Conservation (phyloP, 768 basidiomycete species). For the Boletus edulis region DNA sequence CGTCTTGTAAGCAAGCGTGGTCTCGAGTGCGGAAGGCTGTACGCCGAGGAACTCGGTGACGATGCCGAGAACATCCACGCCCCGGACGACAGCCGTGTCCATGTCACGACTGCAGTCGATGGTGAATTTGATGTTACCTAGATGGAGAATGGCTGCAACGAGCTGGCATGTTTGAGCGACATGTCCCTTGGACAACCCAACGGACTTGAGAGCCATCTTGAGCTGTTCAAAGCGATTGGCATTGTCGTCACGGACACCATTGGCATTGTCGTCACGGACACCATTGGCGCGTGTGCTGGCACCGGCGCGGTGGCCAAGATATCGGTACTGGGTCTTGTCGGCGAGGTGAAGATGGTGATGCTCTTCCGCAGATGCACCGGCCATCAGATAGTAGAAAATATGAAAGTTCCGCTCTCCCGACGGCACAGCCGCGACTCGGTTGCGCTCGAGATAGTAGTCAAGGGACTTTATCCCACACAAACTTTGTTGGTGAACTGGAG, state of each 20-base stretch:
- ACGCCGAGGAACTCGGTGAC: constrained; percentile 94
- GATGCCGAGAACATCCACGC: constrained; percentile 74
- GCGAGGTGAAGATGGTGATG: constrained; percentile 81
- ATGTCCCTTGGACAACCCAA: constrained; percentile 91
- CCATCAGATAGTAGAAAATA: constrained; percentile 95
- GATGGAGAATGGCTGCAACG: constrained; percentile 91
- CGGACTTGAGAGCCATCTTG: constrained; percentile 88
- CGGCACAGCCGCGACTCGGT: constrained; percentile 82
- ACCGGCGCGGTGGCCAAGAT: constrained; percentile 70
- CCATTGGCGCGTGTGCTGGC: constrained; percentile 40
- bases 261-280: no score
- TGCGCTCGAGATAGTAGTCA: constrained; percentile 93
- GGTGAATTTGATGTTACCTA: constrained; percentile 93
- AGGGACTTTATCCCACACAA: constrained; percentile 90
- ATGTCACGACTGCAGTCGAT: constrained; percentile 81
- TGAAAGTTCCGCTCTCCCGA: constrained; percentile 97
- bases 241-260: constrained; percentile 70
- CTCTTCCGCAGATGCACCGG: constrained; percentile 88
- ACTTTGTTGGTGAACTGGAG: constrained; percentile 92
- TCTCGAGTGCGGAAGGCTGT: constrained; percentile 66
- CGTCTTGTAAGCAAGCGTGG: constrained; percentile 84
- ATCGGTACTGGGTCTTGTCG: constrained; percentile 81
- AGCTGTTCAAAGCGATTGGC: constrained; percentile 89
- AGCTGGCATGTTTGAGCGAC: constrained; percentile 96
- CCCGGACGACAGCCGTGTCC: constrained; percentile 91